A percentile compares a stretch with the other conserved stretches of the same genome.
Conservation (phyloP, 345 rosid species). For the Heritiera littoralis region DNA sequence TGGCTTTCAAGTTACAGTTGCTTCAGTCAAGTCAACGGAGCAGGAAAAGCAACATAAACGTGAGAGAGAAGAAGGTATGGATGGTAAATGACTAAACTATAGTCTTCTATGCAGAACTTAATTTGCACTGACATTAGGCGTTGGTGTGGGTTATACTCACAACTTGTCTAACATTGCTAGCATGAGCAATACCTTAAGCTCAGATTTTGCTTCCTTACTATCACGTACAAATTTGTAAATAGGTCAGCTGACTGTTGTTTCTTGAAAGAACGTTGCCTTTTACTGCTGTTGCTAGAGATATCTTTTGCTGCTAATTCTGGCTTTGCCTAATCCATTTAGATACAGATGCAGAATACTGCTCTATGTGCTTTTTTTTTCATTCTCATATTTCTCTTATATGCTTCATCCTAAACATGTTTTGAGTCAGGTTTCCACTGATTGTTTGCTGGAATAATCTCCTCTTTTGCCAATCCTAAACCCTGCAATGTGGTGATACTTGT, state of each 20-base stretch:
- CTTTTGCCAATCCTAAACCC: conserved; percentile 12
- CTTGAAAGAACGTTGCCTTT: not conserved
- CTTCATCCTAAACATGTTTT: not conserved
- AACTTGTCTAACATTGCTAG: not conserved
- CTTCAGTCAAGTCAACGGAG: conserved; percentile 31
- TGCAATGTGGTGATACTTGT: not conserved
- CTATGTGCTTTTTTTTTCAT: not conserved
- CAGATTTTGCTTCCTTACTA: not conserved
- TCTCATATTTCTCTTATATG: not conserved
- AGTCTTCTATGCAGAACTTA: not conserved
- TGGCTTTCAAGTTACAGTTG: conserved; percentile 24
- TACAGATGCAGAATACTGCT: not conserved
- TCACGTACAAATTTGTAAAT: not conserved
- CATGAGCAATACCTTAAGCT: not conserved
- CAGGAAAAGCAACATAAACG: conserved; percentile 40
- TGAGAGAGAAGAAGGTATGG: conserved; percentile 42
- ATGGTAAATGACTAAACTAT: conserved; percentile 7
- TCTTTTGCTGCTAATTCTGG: not conserved
- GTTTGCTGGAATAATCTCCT: not conserved
- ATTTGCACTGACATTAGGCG: not conserved
- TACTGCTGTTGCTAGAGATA: not conserved
- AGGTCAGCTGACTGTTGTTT: not conserved
- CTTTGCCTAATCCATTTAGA: not conserved
- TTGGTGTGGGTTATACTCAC: not conserved
- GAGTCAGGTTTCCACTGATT: not conserved